Percentiles rank a stretch among this genome's conserved stretches.
Conservation (phyloP, 2,329 filamentous ascomycete species). For the Aureobasidium sp. region DNA sequence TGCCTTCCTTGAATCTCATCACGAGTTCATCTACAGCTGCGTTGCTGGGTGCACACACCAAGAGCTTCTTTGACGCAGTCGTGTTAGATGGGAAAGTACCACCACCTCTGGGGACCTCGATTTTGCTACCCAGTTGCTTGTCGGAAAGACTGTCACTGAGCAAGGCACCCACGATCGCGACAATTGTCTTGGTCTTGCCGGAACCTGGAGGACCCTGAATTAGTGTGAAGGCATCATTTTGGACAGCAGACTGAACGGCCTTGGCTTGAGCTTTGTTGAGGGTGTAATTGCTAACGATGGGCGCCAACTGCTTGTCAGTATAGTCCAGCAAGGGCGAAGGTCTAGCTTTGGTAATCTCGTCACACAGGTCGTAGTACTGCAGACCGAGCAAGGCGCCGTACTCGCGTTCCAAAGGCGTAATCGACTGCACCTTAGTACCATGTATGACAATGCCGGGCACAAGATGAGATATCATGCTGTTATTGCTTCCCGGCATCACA, state of each 20-base stretch:
- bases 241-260: conserved; percentile 83
- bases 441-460: conserved; percentile 63
- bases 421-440: conserved; percentile 79
- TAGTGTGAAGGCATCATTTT: conserved; percentile 94
- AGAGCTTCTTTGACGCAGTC: conserved; percentile 67
- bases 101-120: conserved; percentile 31
- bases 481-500: conserved; percentile 51
- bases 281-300: conserved; percentile 67
- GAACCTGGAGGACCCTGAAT: conserved; percentile 95
- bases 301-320: conserved; percentile 62
- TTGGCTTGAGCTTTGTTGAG: conserved; percentile 86
- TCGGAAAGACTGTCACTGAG: conserved; percentile 55
- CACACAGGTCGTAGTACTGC: conserved; percentile 92
- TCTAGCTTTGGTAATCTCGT: conserved; percentile 81
- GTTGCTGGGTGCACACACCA: conserved; percentile 97
- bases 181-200: conserved; percentile 96
- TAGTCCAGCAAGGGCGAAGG: conserved; percentile 85
- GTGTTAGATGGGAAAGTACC: conserved; percentile 22
- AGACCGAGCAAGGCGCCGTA: conserved; percentile 86
- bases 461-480: conserved; percentile 37
- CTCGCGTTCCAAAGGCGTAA: conserved; percentile 91
- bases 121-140: conserved; percentile 24
- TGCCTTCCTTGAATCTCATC: conserved; percentile 78
- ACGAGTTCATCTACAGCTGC: conserved; percentile 95
- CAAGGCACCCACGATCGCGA: conserved; percentile 88